phyloP scores from a whole-genome alignment of 1,139 yeast genomes.

The Protomyces lactucae-debilis region DNA sequence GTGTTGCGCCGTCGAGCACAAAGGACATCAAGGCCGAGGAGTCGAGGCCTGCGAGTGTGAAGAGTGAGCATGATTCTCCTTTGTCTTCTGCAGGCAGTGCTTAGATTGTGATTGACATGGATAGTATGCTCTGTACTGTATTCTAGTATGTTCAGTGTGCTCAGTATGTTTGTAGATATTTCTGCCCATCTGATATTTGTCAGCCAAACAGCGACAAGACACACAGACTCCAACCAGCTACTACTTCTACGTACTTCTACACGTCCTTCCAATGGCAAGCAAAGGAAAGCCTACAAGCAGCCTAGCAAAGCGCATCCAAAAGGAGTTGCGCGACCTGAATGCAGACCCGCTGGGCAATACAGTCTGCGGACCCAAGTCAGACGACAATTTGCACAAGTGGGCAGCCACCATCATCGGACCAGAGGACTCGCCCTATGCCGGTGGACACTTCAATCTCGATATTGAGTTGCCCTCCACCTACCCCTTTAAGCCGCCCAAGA shows the following conservation, averaged over 20 bases:
- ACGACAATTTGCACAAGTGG: slow-evolving; percentile 54
- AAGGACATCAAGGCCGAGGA: background rate
- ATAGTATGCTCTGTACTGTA: too few relatives aligned
- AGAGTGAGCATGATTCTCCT: background rate
- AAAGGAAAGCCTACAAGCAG: slow-evolving; percentile 10
- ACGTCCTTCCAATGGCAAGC: background rate
- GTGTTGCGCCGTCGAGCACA: background rate
- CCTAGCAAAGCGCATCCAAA: slow-evolving; percentile 15
- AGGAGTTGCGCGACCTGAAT: slow-evolving; percentile 14
- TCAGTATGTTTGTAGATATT: too few relatives aligned
- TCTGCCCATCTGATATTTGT: too few relatives aligned
- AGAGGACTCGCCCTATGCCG: slow-evolving; percentile 19
- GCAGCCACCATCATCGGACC: slow-evolving; percentile 62
- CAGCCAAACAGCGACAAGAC: too few relatives aligned
- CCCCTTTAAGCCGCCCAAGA: slow-evolving; percentile 58
- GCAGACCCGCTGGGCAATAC: slow-evolving; percentile 21
- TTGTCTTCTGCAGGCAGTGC: background rate
- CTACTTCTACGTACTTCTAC: too few relatives aligned
- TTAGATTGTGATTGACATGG: background rate
- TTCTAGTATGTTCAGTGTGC: too few relatives aligned
- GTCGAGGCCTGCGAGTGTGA: background rate
- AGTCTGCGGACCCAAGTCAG: slow-evolving; percentile 51
- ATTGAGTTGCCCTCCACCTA: slow-evolving; percentile 48
- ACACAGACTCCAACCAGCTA: too few relatives aligned
- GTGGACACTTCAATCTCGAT: slow-evolving; percentile 4